Conservation (phyloP, 1,284 basidiomycete genomes). For the Pterulicium gracile region DNA sequence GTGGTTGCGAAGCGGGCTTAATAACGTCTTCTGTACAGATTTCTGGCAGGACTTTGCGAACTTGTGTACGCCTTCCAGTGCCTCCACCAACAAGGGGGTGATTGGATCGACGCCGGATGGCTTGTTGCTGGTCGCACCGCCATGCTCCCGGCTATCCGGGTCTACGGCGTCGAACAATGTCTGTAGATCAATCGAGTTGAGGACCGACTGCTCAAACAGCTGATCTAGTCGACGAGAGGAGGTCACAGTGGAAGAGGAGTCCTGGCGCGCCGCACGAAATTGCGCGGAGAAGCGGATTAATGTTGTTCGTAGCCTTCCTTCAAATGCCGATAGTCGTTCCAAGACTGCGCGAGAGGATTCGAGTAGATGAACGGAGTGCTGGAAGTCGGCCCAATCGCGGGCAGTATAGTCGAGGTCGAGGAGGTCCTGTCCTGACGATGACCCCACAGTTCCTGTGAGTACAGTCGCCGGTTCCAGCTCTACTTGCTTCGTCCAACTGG, state of each 20-base stretch:
- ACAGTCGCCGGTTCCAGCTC: constrained; percentile 25
- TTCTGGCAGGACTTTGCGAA: constrained; percentile 71
- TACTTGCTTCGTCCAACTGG: constrained; percentile 47
- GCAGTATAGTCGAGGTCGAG: constrained; percentile 78
- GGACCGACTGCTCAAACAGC: constrained; percentile 67
- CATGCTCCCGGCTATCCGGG: constrained; percentile 22
- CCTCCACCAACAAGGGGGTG: constrained; percentile 41
- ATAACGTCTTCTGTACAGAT: constrained; percentile 72
- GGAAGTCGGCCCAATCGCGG: constrained; percentile 82
- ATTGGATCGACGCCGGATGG: constrained; percentile 13
- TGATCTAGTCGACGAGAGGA: constrained; percentile 29
- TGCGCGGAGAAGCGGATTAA: constrained; percentile 48
- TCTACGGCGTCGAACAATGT: constrained; percentile 47
- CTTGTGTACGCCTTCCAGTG: constrained; percentile 47
- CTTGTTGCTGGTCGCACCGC: constrained; percentile 11
- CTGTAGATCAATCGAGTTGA: constrained; percentile 75
- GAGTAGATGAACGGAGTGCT: constrained; percentile 73
- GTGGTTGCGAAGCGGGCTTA: constrained; percentile 75
- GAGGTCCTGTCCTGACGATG: constrained; percentile 42
- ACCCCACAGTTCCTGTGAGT: constrained; percentile 20
- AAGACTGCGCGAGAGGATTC: constrained; percentile 63
- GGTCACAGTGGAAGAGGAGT: constrained; percentile 22
- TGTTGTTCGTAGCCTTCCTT: constrained; percentile 49
- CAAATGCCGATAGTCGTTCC: constrained; percentile 59
- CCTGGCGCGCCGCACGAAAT: constrained; percentile 43